Evolutionary conservation across 441 rosid species (phyloP), one percentile per base, ranked within the genome.

Genomic region (Adansonia rubrostipa): DNA sequence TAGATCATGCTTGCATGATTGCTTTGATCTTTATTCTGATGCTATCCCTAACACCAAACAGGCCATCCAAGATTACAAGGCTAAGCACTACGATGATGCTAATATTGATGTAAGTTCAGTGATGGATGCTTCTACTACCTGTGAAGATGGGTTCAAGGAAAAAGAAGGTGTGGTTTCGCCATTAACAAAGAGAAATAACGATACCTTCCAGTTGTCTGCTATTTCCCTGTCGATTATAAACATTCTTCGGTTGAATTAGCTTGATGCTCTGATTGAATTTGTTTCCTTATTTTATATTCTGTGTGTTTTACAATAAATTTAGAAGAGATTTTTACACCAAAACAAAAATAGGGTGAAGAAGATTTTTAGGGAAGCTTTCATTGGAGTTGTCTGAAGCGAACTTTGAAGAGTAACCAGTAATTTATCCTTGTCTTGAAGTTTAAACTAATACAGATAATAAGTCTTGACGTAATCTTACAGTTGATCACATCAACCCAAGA

Each of bases 81-180:
- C 75, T 0, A 82, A 76, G 77, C 83, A 58, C 54, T 89, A 86
- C 48, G 62, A 40, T 1, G 92, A 92, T 42, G 48, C 87, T 0
- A 89, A 89, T 61, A 70, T 87, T 57, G 79, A 66, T 67, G 44
- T 89, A 6, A 87, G 92, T 77, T 73, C 90, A 0, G 91, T 87
- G 15, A 67, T 85, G 22, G 94, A 87, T 45, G 89, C 92, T 47
- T n/a, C 91, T 17, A 70, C 88, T 0, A 89, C 94, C 4, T 92
- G 94, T 73, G 92, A 86, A 75, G 92, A 86, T 54, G 96, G 92
- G n/a, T 92, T 92, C 81, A 47, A 40, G 13, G 92, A 90, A 17
- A 80, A 72, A 65, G 36, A 77, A 74, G 86, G 79, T 0, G 22
- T n/a, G 0, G 80, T 76, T 54, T 88, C 94, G 9, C 92, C 90